Conservation (phyloP, 345 rosid species). For the Eucalyptus marginata region DNA sequence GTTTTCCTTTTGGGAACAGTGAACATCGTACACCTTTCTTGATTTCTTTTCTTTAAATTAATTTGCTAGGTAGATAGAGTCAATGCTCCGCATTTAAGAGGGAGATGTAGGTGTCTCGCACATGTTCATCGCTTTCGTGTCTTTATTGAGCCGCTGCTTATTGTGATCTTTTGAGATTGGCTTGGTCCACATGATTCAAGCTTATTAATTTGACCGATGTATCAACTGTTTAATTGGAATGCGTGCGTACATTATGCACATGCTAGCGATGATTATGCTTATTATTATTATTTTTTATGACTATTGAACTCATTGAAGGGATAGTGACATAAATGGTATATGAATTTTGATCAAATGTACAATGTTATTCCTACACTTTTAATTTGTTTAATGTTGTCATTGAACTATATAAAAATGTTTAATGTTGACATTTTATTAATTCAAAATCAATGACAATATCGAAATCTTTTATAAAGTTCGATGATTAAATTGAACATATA, state of each 20-base stretch:
- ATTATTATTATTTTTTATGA: neutral
- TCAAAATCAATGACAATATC: neutral
- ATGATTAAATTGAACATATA: too few relatives aligned
- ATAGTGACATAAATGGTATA: neutral
- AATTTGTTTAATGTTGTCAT: neutral
- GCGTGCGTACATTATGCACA: neutral
- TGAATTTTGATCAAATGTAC: neutral
- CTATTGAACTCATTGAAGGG: neutral
- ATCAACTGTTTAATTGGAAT: neutral
- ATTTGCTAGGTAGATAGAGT: neutral
- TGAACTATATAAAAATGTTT: neutral
- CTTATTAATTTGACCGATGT: neutral
- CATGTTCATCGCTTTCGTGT: neutral
- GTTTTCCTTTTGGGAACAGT: neutral
- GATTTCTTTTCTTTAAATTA: neutral
- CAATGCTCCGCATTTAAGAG: neutral
- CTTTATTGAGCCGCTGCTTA: neutral
- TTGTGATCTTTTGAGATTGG: neutral
- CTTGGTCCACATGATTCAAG: neutral
- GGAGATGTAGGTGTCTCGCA: neutral
- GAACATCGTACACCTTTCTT: neutral
- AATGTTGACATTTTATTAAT: neutral
- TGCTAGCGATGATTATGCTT: neutral
- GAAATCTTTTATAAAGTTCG: neutral
- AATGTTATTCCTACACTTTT: neutral